These are phyloP conservation scores for Tubosaeta sp. DNA, from an alignment of 768 basidiomycete species.

Conservation along the genomic window DNA sequence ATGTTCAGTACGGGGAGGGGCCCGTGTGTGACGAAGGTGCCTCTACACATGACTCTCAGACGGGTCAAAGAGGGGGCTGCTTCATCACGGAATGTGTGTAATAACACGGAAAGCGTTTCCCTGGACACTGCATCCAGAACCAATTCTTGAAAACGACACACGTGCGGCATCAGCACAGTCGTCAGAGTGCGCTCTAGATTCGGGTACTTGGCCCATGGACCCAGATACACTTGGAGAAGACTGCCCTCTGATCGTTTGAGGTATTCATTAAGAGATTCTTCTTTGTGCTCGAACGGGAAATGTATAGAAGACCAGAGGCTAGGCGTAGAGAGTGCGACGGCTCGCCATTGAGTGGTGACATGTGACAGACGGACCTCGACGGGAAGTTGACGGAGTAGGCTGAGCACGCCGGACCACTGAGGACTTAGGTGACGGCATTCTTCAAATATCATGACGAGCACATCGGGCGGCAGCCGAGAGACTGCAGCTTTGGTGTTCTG, in stretches of 20 bases:
- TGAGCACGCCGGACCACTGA: conserved; percentile 31
- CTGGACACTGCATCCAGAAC: conserved; percentile 30
- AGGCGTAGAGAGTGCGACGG: conserved; percentile 31
- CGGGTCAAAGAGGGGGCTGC: conserved; percentile 25
- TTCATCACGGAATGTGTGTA: conserved; percentile 22
- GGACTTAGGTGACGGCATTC: conserved; percentile 29
- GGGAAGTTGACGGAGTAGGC: conserved; percentile 30
- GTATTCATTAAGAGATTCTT: conserved; percentile 29
- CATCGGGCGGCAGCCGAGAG: conserved; percentile 28
- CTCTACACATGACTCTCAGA: conserved; percentile 29
- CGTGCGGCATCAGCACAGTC: conserved; percentile 27
- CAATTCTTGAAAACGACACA: conserved; percentile 26
- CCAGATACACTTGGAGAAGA: conserved; percentile 30
- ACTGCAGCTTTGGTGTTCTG: conserved; percentile 28
- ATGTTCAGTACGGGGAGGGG: conserved; percentile 20
- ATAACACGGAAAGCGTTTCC: conserved; percentile 23
- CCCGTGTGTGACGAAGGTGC: conserved; percentile 25
- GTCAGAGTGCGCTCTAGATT: conserved; percentile 23
- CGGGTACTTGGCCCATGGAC: conserved; percentile 31
- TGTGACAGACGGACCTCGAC: conserved; percentile 33
- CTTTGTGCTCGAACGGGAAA: conserved; percentile 28
- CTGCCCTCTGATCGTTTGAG: conserved; percentile 29
- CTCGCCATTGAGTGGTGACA: conserved; percentile 33
- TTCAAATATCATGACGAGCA: conserved; percentile 31
- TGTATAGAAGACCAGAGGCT: conserved; percentile 34